Base-by-base conservation (phyloP, 2,329 filamentous ascomycete species). In the Colletotrichum zoysiae region DNA sequence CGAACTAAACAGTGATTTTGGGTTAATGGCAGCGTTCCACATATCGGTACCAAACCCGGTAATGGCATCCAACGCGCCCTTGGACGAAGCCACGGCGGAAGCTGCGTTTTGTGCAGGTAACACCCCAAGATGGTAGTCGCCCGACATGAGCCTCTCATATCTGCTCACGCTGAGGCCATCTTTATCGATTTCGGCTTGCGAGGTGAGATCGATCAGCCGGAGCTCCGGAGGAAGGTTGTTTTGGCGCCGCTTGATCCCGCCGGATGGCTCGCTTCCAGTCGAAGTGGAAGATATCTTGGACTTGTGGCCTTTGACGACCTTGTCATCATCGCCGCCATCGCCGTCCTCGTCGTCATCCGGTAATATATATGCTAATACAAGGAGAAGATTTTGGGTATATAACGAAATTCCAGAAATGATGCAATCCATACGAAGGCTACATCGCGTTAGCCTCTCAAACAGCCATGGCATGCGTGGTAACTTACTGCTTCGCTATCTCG, bases 381-480 rank as follows among this genome's bases (percentile, higher is more conserved):
- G 89, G 81, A 99, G 88, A 76, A 97, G 87, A 79, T 90, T 96
- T 79, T 94, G 94, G 79, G 95, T 97, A 90, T 98, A 98, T 82
- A 99, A 88, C 75, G 95, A 97, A 82, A 99, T 92, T 78, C 96
- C 96, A 80, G 96, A 97, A 85, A 99, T 94, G 81, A 97, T 95
- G 86, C 96, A 98, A 84, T 99, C 96, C 83, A 96, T 97, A 78
- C 95, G 93, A 82, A 98, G 89, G 82, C 92, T 95, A 75, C 23
- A 35, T 35, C 62, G 74, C 33, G 79, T 82, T 76, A 82, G 80
- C 56, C 16, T 42, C 46, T 16, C 26, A n/a, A n/a, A 62, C 40
- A 33, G 33, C 30, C 42, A 8, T 23, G 3, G 16, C 3, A 23
- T 5, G 1, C 8, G 5, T 6, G 12, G 2, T 14, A 48, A 88